Percentiles rank a stretch among this genome's conserved stretches.
Evolutionary conservation across 129 eudicot genomes (phyloP).

Genomic region (Centaurea solstitialis): DNA sequence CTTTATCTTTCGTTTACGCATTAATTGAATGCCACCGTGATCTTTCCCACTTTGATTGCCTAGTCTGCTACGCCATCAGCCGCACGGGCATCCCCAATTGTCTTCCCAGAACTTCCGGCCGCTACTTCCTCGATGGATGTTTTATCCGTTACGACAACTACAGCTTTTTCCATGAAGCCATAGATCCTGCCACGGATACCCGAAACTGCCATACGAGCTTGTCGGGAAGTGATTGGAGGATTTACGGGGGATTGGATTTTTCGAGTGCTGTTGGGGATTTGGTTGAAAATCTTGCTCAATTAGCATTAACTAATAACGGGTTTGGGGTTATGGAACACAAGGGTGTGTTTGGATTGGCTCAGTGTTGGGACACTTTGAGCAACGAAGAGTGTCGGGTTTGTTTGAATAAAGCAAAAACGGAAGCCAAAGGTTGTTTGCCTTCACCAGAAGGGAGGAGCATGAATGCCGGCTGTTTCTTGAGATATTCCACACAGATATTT

Average conservation of each 20-base stretch:
- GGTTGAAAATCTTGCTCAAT: conserved; percentile 42
- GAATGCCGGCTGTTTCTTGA: conserved; percentile 74
- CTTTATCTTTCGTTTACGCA: conserved; percentile 39
- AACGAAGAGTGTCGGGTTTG: conserved; percentile 53
- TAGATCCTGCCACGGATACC: conserved; percentile 32
- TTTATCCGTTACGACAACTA: conserved; percentile 59
- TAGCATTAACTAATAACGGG: conserved; percentile 36
- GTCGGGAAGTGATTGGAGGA: conserved; percentile 1
- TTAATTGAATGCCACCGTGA: conserved; percentile 63
- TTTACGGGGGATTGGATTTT: conserved; percentile 24
- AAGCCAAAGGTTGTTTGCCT: conserved; percentile 48
- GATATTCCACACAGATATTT: conserved; percentile 66
- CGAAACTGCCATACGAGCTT: conserved; percentile 42
- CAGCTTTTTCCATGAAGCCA: conserved; percentile 43
- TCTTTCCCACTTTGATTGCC: conserved; percentile 56
- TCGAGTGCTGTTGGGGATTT: conserved; percentile 28
- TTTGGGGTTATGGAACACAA: conserved; percentile 43
- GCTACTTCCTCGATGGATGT: conserved; percentile 70
- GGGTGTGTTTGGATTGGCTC: conserved; percentile 75
- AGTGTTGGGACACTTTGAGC: conserved; percentile 69
- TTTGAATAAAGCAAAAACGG: conserved; percentile 48
- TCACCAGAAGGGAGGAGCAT: conserved; percentile 63
- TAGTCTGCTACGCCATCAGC: conserved; percentile 76
- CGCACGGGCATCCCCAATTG: conserved; percentile 73
- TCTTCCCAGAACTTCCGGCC: conserved; percentile 50